These are phyloP conservation scores for Cordyceps militaris DNA, from an alignment of 2,329 filamentous ascomycete genomes.

Conservation along the genomic window DNA sequence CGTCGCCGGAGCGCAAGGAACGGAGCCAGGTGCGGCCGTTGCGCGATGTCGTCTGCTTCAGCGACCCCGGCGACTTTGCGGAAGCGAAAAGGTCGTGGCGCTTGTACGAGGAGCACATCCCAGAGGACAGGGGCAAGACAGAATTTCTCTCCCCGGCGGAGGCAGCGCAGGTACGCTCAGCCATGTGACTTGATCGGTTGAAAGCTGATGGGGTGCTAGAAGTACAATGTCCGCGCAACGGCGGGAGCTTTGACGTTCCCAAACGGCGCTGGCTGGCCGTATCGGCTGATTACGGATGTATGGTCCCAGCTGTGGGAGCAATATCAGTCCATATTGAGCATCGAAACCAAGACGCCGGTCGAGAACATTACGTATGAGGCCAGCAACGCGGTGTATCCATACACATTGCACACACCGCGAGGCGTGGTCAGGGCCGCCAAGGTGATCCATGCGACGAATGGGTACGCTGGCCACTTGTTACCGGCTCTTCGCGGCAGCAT, in stretches of 20 bases:
- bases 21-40: constrained; percentile 17
- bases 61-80: constrained; percentile 17
- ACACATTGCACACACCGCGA: constrained; percentile 27
- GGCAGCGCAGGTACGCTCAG: constrained; percentile 1
- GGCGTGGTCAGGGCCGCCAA: constrained; percentile 27
- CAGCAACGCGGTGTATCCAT: constrained; percentile 16
- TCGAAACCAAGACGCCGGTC: constrained; percentile 26
- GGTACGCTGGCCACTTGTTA: constrained; percentile 32
- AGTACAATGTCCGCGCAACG: constrained; percentile 20
- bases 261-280: constrained; percentile 34
- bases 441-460: constrained; percentile 38
- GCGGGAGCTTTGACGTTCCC: constrained; percentile 11
- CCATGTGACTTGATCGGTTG: background rate
- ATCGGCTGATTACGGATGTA: constrained; percentile 29
- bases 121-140: constrained; percentile 15
- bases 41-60: constrained; percentile 5
- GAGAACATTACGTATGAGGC: constrained; percentile 16
- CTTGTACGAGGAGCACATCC: constrained; percentile 15
- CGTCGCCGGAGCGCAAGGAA: constrained; percentile 14
- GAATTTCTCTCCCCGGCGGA: constrained; percentile 16
- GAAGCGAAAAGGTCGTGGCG: constrained; percentile 14
- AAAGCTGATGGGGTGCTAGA: background rate
- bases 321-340: constrained; percentile 20
- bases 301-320: constrained; percentile 25
- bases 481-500: constrained; percentile 30